Conservation (phyloP, 164 flowering plant species). For the Echeveria elegans region DNA sequence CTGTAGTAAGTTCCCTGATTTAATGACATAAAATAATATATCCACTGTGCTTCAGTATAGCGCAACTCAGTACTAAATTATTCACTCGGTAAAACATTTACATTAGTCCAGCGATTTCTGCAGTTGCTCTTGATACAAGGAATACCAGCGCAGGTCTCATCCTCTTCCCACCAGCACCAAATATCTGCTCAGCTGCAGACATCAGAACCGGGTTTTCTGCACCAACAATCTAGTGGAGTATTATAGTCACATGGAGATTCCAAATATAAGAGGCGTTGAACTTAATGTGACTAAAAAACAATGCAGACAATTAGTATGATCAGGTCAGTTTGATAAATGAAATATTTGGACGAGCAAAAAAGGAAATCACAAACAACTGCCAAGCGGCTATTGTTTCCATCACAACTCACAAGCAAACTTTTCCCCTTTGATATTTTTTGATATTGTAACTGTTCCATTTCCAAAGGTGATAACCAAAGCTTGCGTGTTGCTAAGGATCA, state of each 20-base stretch:
- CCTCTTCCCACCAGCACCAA: constrained; percentile 98
- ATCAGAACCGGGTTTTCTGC: constrained; percentile 88
- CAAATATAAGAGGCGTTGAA: neutral
- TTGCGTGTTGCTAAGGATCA: neutral
- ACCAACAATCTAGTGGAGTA: constrained; percentile 67
- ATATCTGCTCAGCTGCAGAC: constrained; percentile 97
- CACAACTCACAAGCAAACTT: neutral
- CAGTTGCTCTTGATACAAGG: constrained; percentile 81
- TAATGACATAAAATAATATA: constrained; percentile 7
- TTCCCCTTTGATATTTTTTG: too few relatives aligned
- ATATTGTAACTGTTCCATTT: too few relatives aligned
- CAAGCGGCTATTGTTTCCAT: neutral
- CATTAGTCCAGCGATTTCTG: constrained; percentile 61
- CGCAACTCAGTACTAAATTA: neutral
- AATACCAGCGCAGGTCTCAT: constrained; percentile 94
- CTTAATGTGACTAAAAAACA: neutral
- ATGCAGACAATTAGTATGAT: too few relatives aligned
- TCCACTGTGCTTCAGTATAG: neutral
- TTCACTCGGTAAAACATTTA: constrained; percentile 20
- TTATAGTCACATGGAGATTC: constrained; percentile 28
- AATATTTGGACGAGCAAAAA: too few relatives aligned
- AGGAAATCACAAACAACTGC: neutral
- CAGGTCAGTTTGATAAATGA: too few relatives aligned
- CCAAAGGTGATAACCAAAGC: neutral
- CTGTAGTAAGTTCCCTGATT: constrained; percentile 70